Percentiles rank a stretch among this genome's conserved stretches.
Evolutionary conservation across 176 grass and related monocot species (phyloP).

Genomic region (Juncus effusus): DNA sequence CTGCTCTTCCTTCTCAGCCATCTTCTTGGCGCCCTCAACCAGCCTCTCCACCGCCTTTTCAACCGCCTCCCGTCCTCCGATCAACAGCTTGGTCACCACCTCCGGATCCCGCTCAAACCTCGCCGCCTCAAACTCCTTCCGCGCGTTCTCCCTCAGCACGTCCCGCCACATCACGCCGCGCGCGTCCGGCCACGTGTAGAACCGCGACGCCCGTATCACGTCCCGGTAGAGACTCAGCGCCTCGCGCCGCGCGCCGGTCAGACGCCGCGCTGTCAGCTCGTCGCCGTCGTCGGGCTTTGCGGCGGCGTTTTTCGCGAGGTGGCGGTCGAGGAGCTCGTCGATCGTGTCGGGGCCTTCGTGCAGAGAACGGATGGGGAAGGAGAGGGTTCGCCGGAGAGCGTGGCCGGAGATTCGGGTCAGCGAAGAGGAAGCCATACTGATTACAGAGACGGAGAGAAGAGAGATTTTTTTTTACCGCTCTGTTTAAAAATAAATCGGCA

Average conservation of each 20-base stretch:
- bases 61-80: constrained; percentile 66
- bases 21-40: constrained; percentile 41
- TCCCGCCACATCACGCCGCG: constrained; percentile 79
- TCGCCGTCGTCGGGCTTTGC: constrained; percentile 37
- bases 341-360: constrained; percentile 93
- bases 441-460: too few relatives aligned
- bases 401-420: constrained; percentile 5
- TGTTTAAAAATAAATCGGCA: too few relatives aligned
- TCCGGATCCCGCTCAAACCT: constrained; percentile 67
- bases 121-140: constrained; percentile 66
- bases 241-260: constrained; percentile 68
- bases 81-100: constrained; percentile 71
- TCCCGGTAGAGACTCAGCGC: constrained; percentile 71
- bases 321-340: constrained; percentile 85
- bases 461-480: too few relatives aligned
- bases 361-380: constrained; percentile 31
- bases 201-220: constrained; percentile 54
- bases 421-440: background rate
- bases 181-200: constrained; percentile 72
- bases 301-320: constrained; percentile 59
- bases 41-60: constrained; percentile 71
- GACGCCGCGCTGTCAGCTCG: constrained; percentile 33
- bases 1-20: constrained; percentile 26
- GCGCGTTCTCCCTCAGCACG: constrained; percentile 58
- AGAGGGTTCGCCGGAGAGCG: constrained; percentile 16